A percentile compares a stretch with the other conserved stretches of the same genome.
Conservation (phyloP, 345 rosid genomes). For the Pugionium cornutum region DNA sequence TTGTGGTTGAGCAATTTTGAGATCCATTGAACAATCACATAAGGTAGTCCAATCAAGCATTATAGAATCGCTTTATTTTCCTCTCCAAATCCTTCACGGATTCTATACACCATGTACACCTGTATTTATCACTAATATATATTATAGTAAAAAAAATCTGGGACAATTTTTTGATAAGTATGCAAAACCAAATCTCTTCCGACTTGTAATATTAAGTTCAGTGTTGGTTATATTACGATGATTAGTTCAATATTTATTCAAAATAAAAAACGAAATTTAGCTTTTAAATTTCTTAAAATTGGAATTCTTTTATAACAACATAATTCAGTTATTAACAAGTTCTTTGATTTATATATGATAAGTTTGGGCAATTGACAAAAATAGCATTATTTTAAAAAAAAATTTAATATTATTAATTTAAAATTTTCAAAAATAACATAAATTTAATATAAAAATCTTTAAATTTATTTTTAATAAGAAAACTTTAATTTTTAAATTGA, state of each 20-base stretch:
- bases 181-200: constrained; percentile 16
- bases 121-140: constrained; percentile 3
- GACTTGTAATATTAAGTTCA: not conserved
- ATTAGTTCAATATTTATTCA: not conserved
- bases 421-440: too few relatives aligned
- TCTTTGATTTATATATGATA: too few relatives aligned
- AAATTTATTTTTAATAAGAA: too few relatives aligned
- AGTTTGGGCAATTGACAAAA: too few relatives aligned
- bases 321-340: too few relatives aligned
- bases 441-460: too few relatives aligned
- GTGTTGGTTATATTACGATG: not conserved
- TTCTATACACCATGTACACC: constrained; percentile 24
- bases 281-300: too few relatives aligned
- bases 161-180: not conserved
- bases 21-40: constrained; percentile 38
- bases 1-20: constrained; percentile 28
- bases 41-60: constrained; percentile 40
- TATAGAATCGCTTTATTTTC: constrained; percentile 30
- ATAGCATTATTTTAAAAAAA: too few relatives aligned
- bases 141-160: not conserved
- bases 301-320: too few relatives aligned
- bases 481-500: too few relatives aligned
- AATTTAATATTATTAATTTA: too few relatives aligned
- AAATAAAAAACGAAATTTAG: not conserved
- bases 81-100: constrained; percentile 32